Evolutionary conservation across 805 yeast genomes (phyloP).

Genomic region (Isabelozyma heimii): DNA sequence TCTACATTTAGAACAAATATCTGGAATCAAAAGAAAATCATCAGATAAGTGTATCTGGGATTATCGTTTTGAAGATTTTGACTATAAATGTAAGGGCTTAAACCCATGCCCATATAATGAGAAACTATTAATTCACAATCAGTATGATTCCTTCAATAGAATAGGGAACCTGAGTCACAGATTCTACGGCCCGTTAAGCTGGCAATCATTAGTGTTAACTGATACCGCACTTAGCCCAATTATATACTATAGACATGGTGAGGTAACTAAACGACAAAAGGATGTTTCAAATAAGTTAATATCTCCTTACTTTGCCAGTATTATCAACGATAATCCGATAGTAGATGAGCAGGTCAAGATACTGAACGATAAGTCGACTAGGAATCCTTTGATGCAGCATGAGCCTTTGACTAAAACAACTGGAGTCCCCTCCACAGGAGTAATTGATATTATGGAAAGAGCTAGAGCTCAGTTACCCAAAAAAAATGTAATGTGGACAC

Average conservation of each 20-base stretch:
- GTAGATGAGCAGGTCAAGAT: background rate
- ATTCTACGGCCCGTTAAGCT: background rate
- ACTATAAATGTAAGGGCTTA: background rate
- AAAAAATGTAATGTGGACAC: constrained; percentile 21
- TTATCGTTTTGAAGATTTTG: background rate
- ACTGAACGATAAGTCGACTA: background rate
- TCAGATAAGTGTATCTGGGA: background rate
- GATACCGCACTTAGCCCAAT: background rate
- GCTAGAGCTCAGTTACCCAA: constrained; percentile 19
- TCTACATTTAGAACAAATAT: background rate
- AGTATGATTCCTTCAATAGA: background rate
- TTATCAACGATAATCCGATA: background rate
- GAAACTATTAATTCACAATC: background rate
- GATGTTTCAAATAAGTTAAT: background rate
- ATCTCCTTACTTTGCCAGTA: background rate
- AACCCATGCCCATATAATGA: background rate
- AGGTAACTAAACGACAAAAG: background rate
- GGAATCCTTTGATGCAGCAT: background rate
- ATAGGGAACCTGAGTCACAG: background rate
- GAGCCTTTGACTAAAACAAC: background rate
- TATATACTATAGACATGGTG: background rate
- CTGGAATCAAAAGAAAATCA: background rate
- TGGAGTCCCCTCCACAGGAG: background rate
- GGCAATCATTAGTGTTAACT: background rate
- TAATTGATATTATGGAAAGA: constrained; percentile 12